Evolutionary conservation across 805 yeast species (phyloP), one percentile per base, ranked within the genome.

Genomic region (Pichia phayaonensis): DNA sequence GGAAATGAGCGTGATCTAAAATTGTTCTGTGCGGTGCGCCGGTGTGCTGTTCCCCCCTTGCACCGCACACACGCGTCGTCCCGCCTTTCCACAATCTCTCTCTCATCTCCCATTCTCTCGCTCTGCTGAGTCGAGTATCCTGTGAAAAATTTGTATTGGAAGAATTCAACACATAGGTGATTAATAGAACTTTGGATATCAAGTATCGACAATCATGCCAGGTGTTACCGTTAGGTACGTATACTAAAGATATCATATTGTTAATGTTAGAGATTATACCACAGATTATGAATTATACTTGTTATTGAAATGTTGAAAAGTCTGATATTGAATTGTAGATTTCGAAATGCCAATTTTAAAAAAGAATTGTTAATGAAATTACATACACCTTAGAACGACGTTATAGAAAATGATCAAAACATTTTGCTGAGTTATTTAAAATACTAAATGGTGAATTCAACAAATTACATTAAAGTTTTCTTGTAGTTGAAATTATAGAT

Each of bases 151-250:
- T 41, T 44, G 46, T 42, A 40, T 20, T 20, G 31, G 26, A 22
- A 27, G n/a, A 24, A 41, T 10, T 10, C 43, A 41, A 24, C 18
- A 24, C 8, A 24, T 18, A 8, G 29, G 1, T 15, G 20, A 20
- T 16, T 34, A n/a, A 34, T 34, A 16, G 4, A 34, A 34, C 13
- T n/a, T 34, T 1, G 16, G n/a, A 3, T 24, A 45, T 31, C 48
- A 44, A 45, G 42, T 43, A 49, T 34, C 42, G 42, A 49, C 43
- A 50, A 46, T 78, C 70, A 89, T 89, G 96, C 86, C 95, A 83
- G 96, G 96, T 87, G 90, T 84, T 83, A 84, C 96, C 80, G 96
- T 89, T 76, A 88, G 92, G 96, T 87, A 86, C 72, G 95, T 86
- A 61, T 16, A 38, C 13, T 11, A 38, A 20, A 34, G 20, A 34